A percentile compares a stretch with the other conserved stretches of the same genome.
These are phyloP conservation scores for Rhytidhysteron rufulum DNA, from an alignment of 2,329 filamentous ascomycete species.

Conservation along the genomic window DNA sequence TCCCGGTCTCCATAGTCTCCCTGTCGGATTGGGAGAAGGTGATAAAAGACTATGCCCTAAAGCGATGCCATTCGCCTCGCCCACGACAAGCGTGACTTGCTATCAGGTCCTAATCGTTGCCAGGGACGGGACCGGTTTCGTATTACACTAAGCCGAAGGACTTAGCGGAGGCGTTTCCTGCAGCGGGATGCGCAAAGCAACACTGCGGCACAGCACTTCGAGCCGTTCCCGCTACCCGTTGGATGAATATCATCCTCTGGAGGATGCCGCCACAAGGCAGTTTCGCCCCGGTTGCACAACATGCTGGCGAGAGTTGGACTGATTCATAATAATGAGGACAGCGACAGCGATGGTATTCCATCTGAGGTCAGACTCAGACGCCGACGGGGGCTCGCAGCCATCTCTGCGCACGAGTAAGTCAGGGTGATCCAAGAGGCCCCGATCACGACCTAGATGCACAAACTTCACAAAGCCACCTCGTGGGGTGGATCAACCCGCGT, in stretches of 20 bases:
- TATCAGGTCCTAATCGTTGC: not conserved
- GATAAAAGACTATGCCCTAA: slow-evolving; percentile 11
- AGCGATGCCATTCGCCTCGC: slow-evolving; percentile 1
- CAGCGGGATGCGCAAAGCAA: slow-evolving; percentile 19
- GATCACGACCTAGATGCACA: slow-evolving; percentile 4
- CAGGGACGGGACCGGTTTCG: not conserved
- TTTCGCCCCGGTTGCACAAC: slow-evolving; percentile 3
- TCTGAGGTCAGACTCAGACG: slow-evolving; percentile 5
- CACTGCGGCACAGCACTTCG: slow-evolving; percentile 7
- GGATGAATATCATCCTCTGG: slow-evolving; percentile 12
- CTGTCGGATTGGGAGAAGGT: slow-evolving; percentile 16
- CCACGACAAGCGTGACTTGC: not conserved
- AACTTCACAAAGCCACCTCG: slow-evolving; percentile 19
- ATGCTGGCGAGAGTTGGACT: not conserved
- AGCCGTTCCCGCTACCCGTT: slow-evolving; percentile 14
- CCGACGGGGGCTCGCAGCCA: too few relatives aligned
- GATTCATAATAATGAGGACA: slow-evolving; percentile 1
- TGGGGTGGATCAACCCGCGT: slow-evolving; percentile 24
- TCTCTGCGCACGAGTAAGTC: not conserved
- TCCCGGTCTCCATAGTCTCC: slow-evolving; percentile 18
- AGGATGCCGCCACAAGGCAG: slow-evolving; percentile 2
- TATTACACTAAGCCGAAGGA: slow-evolving; percentile 23
- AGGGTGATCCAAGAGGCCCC: slow-evolving; percentile 4
- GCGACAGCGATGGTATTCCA: not conserved
- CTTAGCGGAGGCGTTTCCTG: slow-evolving; percentile 30